A percentile compares a stretch with the other conserved stretches of the same genome.
phyloP scores from a whole-genome alignment of 768 basidiomycete genomes.

The Russula sp. region DNA sequence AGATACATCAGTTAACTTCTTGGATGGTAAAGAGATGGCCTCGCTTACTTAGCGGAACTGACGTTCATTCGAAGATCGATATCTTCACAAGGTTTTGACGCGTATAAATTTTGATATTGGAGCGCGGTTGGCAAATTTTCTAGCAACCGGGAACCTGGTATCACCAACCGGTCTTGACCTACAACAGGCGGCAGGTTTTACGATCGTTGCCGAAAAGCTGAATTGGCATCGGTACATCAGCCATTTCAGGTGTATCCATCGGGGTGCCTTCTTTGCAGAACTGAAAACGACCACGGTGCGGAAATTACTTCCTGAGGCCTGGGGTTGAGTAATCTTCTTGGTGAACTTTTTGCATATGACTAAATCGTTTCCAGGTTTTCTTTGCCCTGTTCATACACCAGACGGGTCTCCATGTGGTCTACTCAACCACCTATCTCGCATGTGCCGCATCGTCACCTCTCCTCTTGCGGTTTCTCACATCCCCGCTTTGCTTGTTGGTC shows the following conservation, averaged over 20 bases:
- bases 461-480: constrained; percentile 75
- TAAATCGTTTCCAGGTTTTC: constrained; percentile 60
- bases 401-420: constrained; percentile 98
- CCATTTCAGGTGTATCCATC: constrained; percentile 97
- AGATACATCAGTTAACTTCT: constrained; percentile 78
- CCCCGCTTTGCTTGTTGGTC: constrained; percentile 72
- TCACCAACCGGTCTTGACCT: constrained; percentile 95
- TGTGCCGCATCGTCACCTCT: constrained; percentile 85
- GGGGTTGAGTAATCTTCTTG: constrained; percentile 58
- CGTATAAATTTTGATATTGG: constrained; percentile 93
- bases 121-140: constrained; percentile 83
- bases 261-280: constrained; percentile 98
- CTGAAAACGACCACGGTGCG: constrained; percentile 97
- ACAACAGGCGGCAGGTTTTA: constrained; percentile 98
- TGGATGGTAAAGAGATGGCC: constrained; percentile 60
- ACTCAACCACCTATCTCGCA: constrained; percentile 91
- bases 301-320: constrained; percentile 94
- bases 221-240: constrained; percentile 99
- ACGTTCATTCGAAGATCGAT: constrained; percentile 55
- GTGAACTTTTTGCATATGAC: constrained; percentile 10
- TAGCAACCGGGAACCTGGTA: constrained; percentile 94
- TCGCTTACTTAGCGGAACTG: background rate
- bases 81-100: constrained; percentile 69
- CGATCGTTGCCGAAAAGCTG: constrained; percentile 97
- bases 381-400: constrained; percentile 98